phyloP scores from a whole-genome alignment of 768 basidiomycete species.

The Hydnomerulius pinastri region DNA sequence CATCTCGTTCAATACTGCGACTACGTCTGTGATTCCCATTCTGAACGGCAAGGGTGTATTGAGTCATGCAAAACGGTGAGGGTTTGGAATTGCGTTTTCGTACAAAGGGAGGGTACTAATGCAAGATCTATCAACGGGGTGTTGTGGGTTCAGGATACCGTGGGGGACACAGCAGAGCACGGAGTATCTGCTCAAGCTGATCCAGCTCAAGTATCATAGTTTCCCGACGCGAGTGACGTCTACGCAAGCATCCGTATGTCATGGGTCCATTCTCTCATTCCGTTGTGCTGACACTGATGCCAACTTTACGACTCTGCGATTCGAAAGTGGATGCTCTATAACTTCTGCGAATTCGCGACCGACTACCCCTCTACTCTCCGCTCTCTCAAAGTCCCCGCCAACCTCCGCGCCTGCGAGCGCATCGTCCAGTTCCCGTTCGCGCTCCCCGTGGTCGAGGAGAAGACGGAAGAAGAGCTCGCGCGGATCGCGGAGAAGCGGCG shows the following conservation, averaged over 20 bases:
- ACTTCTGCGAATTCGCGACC: constrained; percentile 78
- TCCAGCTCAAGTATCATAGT: constrained; percentile 93
- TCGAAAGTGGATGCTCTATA: constrained; percentile 94
- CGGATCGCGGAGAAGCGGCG: constrained; percentile 74
- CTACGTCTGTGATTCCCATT: constrained; percentile 89
- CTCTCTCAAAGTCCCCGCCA: constrained; percentile 62
- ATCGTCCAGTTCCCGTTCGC: constrained; percentile 90
- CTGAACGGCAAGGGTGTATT: constrained; percentile 80
- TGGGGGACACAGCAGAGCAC: constrained; percentile 92
- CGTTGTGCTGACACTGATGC: too few relatives aligned
- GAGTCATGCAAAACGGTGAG: constrained; percentile 84
- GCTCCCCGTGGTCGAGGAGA: constrained; percentile 65
- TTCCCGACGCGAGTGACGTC: constrained; percentile 85
- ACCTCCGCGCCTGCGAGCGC: constrained; percentile 63
- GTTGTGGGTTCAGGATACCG: too few relatives aligned
- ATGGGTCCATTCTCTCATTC: too few relatives aligned
- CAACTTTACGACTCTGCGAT: too few relatives aligned
- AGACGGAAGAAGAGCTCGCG: constrained; percentile 88
- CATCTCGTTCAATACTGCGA: constrained; percentile 89
- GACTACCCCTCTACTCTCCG: constrained; percentile 76
- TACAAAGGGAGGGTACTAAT: too few relatives aligned
- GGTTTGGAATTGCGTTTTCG: neutral
- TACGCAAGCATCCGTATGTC: constrained; percentile 72
- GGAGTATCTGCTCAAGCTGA: constrained; percentile 89
- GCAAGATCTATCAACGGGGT: too few relatives aligned